Evolutionary conservation across 768 basidiomycete genomes (phyloP).

Genomic region (Lactifluus hygrophoroides): DNA sequence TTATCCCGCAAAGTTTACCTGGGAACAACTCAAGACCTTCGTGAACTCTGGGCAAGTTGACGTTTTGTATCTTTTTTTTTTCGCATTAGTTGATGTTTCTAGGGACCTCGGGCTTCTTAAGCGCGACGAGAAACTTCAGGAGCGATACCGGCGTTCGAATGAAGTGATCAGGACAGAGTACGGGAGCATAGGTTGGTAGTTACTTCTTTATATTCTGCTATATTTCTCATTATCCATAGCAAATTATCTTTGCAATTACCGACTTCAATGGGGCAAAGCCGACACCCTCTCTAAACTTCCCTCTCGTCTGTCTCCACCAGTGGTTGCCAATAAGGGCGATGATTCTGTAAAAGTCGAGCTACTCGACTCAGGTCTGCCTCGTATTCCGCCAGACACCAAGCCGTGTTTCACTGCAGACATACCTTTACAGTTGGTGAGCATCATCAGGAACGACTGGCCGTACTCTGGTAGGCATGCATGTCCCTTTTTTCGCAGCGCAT

Average conservation of each 20-base stretch:
- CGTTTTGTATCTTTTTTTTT: background rate
- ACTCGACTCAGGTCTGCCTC: conserved; percentile 22
- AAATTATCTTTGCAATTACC: conserved; percentile 59
- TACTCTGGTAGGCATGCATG: conserved; percentile 52
- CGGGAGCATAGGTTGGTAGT: conserved; percentile 55
- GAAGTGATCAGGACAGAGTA: conserved; percentile 45
- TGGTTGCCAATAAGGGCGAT: background rate
- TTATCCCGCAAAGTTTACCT: conserved; percentile 72
- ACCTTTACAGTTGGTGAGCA: conserved; percentile 49
- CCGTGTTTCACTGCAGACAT: conserved; percentile 61
- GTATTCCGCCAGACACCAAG: conserved; percentile 33
- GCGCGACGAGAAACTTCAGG: conserved; percentile 61
- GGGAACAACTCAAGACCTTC: conserved; percentile 66
- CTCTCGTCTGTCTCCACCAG: conserved; percentile 38
- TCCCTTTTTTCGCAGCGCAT: background rate
- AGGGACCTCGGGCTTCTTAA: conserved; percentile 79
- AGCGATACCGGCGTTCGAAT: conserved; percentile 55
- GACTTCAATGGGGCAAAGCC: conserved; percentile 68
- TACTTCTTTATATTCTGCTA: background rate
- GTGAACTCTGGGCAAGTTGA: conserved; percentile 61
- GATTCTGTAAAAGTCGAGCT: background rate
- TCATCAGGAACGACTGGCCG: conserved; percentile 83
- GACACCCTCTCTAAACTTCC: conserved; percentile 55
- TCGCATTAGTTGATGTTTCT: background rate
- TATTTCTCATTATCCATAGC: conserved; percentile 32